A percentile compares a stretch with the other conserved stretches of the same genome.
phyloP scores from a whole-genome alignment of 2,329 filamentous ascomycete genomes.

The Cryphonectria naterciae region DNA sequence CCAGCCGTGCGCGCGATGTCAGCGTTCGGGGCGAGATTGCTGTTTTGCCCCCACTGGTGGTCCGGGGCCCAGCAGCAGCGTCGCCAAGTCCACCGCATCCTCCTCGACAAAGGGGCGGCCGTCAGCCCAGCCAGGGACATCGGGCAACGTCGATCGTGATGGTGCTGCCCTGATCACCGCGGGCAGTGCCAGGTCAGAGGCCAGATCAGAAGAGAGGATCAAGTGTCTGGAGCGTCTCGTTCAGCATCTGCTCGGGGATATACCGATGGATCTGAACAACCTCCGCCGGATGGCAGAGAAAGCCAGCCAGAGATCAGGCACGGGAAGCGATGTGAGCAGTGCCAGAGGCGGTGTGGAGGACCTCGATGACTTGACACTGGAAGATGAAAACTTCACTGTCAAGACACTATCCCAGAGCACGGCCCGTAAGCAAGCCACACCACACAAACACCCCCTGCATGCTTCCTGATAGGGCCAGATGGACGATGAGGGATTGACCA shows the following conservation, averaged over 20 bases:
- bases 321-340: slow-evolving; percentile 25
- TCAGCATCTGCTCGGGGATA: slow-evolving; percentile 29
- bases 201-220: slow-evolving; percentile 24
- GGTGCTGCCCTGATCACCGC: neutral
- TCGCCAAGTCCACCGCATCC: slow-evolving; percentile 12
- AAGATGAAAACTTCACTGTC: slow-evolving; percentile 46
- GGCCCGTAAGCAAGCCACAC: slow-evolving; percentile 40
- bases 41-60: slow-evolving; percentile 24
- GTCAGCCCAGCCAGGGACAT: neutral
- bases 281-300: slow-evolving; percentile 32
- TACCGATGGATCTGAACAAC: slow-evolving; percentile 31
- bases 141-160: neutral
- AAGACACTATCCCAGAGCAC: slow-evolving; percentile 47
- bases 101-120: slow-evolving; percentile 6
- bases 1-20: slow-evolving; percentile 31
- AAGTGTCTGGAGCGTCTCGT: slow-evolving; percentile 30
- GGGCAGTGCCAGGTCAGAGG: slow-evolving; percentile 16
- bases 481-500: slow-evolving; percentile 8
- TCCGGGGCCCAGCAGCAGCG: neutral
- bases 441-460: neutral
- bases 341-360: slow-evolving; percentile 31
- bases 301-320: slow-evolving; percentile 19
- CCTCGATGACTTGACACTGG: slow-evolving; percentile 34
- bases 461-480: neutral
- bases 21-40: slow-evolving; percentile 29